Evolutionary conservation across 495 filamentous ascomycete genomes (phyloP).

Genomic region (Aspergillus saccharolyticus): DNA sequence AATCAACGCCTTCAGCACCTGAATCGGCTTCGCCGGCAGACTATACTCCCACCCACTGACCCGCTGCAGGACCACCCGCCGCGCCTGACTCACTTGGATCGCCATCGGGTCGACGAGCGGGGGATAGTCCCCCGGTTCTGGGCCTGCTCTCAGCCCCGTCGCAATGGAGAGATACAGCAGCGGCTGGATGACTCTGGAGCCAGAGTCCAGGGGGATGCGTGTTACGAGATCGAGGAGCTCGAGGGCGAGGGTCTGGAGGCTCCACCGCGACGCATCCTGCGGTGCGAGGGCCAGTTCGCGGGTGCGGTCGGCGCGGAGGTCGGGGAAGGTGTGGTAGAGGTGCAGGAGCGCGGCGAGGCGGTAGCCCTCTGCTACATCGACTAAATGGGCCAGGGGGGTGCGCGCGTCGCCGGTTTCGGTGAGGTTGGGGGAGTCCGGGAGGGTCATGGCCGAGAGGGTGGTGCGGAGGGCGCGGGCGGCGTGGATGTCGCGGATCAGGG

Average conservation of each 20-base stretch:
- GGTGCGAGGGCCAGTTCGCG: background rate
- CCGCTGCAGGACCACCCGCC: conserved; percentile 1
- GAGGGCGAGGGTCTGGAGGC: background rate
- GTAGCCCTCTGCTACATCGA: conserved; percentile 4
- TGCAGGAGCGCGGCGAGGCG: conserved; percentile 1
- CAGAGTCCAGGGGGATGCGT: background rate
- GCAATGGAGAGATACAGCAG: background rate
- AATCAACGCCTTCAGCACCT: background rate
- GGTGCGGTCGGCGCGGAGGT: background rate
- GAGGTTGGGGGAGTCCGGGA: background rate
- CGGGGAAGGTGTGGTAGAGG: conserved; percentile 4
- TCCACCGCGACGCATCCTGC: background rate
- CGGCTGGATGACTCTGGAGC: background rate
- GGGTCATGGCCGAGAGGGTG: background rate
- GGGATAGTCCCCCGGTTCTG: too few species aligned
- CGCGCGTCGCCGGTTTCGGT: background rate
- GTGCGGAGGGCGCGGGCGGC: background rate
- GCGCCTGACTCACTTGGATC: background rate
- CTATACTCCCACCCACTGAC: conserved; percentile 2
- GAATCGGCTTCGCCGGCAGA: background rate
- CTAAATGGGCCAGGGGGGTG: background rate
- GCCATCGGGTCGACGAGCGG: background rate
- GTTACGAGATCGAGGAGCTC: background rate
- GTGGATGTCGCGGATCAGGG: background rate
- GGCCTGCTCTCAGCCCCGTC: background rate